Evolutionary conservation across 2,329 filamentous ascomycete genomes (phyloP).

Genomic region (Aspergillus sp.): DNA sequence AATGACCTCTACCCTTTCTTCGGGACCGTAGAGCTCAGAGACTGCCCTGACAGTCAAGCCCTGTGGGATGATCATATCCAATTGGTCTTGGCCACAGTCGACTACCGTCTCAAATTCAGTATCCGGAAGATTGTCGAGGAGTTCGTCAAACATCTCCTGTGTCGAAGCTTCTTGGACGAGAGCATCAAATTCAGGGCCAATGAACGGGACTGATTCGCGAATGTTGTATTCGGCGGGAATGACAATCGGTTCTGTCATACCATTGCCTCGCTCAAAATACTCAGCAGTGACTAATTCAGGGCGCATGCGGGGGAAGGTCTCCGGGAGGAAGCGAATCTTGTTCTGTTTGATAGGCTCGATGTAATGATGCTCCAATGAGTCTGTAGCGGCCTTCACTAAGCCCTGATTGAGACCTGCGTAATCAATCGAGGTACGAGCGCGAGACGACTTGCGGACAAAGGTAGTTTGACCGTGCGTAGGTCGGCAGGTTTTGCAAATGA

Average conservation of each 20-base stretch:
- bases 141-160: slow-evolving; percentile 47
- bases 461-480: slow-evolving; percentile 66
- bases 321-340: slow-evolving; percentile 63
- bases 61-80: slow-evolving; percentile 71
- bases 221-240: slow-evolving; percentile 67
- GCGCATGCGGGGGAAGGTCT: slow-evolving; percentile 66
- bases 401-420: slow-evolving; percentile 71
- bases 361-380: slow-evolving; percentile 69
- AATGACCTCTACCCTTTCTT: slow-evolving; percentile 68
- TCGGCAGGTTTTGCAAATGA: slow-evolving; percentile 65
- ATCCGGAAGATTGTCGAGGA: slow-evolving; percentile 37
- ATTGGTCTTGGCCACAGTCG: slow-evolving; percentile 66
- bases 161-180: slow-evolving; percentile 41
- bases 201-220: slow-evolving; percentile 46
- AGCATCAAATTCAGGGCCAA: slow-evolving; percentile 31
- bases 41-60: slow-evolving; percentile 67
- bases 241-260: slow-evolving; percentile 70
- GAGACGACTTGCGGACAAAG: slow-evolving; percentile 68
- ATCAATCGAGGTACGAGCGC: slow-evolving; percentile 68
- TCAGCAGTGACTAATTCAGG: slow-evolving; percentile 67
- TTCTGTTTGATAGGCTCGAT: slow-evolving; percentile 70
- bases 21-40: slow-evolving; percentile 65
- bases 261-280: slow-evolving; percentile 64
- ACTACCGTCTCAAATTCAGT: slow-evolving; percentile 49
- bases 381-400: slow-evolving; percentile 66